phyloP scores from a whole-genome alignment of 164 flowering plant species.

The Vitis riparia region DNA sequence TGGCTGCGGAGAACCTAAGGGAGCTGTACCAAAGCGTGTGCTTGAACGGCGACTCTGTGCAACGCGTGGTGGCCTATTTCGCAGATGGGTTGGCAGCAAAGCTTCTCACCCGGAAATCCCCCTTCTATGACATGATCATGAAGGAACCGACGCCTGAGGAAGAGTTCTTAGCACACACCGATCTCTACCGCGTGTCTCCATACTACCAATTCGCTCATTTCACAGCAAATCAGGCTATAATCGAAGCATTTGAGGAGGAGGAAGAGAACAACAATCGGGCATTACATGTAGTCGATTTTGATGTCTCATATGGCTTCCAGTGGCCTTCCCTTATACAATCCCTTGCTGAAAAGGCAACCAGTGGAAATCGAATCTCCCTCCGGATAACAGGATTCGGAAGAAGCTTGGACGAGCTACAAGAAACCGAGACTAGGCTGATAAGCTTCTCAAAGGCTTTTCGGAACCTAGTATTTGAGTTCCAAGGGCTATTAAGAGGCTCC shows the following conservation, averaged over 20 bases:
- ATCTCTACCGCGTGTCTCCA: slow-evolving; percentile 63
- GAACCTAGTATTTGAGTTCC: slow-evolving; percentile 54
- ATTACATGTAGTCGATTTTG: slow-evolving; percentile 67
- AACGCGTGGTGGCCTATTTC: slow-evolving; percentile 68
- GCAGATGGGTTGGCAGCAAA: slow-evolving; percentile 61
- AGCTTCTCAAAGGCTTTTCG: slow-evolving; percentile 53
- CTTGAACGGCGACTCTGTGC: slow-evolving; percentile 58
- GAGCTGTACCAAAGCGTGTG: slow-evolving; percentile 50
- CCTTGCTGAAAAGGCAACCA: slow-evolving; percentile 61
- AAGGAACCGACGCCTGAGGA: slow-evolving; percentile 52
- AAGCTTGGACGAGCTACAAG: slow-evolving; percentile 51
- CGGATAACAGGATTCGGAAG: slow-evolving; percentile 54
- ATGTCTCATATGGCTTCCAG: slow-evolving; percentile 70
- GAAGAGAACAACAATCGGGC: slow-evolving; percentile 34
- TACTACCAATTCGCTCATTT: slow-evolving; percentile 77
- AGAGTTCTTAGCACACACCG: slow-evolving; percentile 53
- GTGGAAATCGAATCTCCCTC: slow-evolving; percentile 32
- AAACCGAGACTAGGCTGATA: slow-evolving; percentile 56
- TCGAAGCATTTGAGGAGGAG: slow-evolving; percentile 66
- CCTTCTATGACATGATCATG: slow-evolving; percentile 58
- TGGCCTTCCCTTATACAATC: slow-evolving; percentile 88
- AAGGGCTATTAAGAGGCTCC: slow-evolving; percentile 49
- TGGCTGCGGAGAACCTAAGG: slow-evolving; percentile 39
- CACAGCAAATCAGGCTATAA: slow-evolving; percentile 74
- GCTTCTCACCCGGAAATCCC: slow-evolving; percentile 56